These are phyloP conservation scores for Abelmoschus esculentus DNA, from an alignment of 345 rosid genomes.

Conservation along the genomic window DNA sequence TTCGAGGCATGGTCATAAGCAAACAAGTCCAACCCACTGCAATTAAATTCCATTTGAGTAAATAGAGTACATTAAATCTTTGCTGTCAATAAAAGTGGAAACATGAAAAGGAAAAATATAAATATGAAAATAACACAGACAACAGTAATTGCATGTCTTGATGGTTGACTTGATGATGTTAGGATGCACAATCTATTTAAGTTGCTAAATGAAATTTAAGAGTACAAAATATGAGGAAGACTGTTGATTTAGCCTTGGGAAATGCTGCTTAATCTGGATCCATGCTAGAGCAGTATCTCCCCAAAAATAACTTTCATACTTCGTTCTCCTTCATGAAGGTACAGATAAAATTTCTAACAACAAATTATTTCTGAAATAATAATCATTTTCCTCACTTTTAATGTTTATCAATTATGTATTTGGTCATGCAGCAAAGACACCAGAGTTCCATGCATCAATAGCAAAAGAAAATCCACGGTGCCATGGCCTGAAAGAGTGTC, in stretches of 20 bases:
- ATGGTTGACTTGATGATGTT: not conserved
- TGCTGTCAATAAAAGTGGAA: not conserved
- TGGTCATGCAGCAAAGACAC: not conserved
- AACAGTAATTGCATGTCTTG: not conserved
- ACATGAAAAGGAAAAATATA: not conserved
- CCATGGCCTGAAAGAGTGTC: not conserved
- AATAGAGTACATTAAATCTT: slow-evolving; percentile 1
- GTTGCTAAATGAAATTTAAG: not conserved
- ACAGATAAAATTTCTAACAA: not conserved
- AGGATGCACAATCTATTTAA: not conserved
- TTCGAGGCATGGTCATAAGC: slow-evolving; percentile 51
- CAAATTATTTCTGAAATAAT: not conserved
- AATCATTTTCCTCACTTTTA: not conserved
- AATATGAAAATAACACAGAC: not conserved
- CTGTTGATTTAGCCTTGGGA: not conserved
- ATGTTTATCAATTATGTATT: not conserved
- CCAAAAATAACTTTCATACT: not conserved
- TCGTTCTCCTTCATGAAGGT: not conserved
- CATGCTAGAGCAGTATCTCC: not conserved
- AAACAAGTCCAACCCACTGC: slow-evolving; percentile 90
- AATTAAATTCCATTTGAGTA: slow-evolving; percentile 20
- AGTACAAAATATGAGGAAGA: not conserved
- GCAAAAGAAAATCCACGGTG: not conserved
- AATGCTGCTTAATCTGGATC: not conserved
- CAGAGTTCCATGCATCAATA: not conserved